Percentiles rank a stretch among this genome's conserved stretches.
Conservation (phyloP, 75 land plant species). For the Isoetes taiwanensis region DNA sequence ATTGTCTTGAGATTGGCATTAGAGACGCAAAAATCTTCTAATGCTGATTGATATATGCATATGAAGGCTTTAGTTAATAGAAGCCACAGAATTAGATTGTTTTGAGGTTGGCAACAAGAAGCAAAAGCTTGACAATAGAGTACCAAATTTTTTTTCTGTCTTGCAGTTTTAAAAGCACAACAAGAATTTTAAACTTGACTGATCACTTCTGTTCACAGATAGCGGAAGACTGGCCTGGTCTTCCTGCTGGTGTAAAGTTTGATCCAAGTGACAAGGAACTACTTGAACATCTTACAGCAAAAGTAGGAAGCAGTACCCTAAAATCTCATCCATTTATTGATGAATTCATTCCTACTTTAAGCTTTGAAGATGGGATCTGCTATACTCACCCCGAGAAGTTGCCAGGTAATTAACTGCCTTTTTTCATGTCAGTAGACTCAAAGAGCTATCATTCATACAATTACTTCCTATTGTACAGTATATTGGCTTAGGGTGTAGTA, state of each 20-base stretch:
- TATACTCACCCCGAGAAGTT: slow-evolving; percentile 83
- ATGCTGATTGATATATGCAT: too few relatives aligned
- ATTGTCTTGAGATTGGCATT: too few relatives aligned
- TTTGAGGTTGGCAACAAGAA: too few relatives aligned
- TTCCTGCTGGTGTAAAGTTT: slow-evolving; percentile 88
- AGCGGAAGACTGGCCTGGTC: slow-evolving; percentile 47
- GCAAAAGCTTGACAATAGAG: too few relatives aligned
- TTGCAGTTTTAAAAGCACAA: too few relatives aligned
- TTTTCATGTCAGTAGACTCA: not conserved
- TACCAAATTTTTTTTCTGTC: too few relatives aligned
- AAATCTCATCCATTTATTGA: slow-evolving; percentile 53
- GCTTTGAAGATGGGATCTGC: slow-evolving; percentile 68
- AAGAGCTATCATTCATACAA: too few relatives aligned
- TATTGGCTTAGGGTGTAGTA: too few relatives aligned
- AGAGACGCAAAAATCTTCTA: too few relatives aligned
- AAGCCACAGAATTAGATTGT: too few relatives aligned
- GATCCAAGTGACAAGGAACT: slow-evolving; percentile 80
- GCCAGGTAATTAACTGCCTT: slow-evolving; percentile 37
- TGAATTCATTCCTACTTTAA: slow-evolving; percentile 73
- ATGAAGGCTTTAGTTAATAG: too few relatives aligned
- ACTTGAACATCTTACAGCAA: slow-evolving; percentile 56
- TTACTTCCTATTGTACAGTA: too few relatives aligned
- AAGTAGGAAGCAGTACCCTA: slow-evolving; percentile 32
- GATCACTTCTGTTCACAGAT: slow-evolving; percentile 26
- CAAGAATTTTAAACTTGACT: not conserved